A percentile compares a stretch with the other conserved stretches of the same genome.
Evolutionary conservation across 192 early-diverging fungal species (phyloP).

Genomic region (Backusella psychrophila): DNA sequence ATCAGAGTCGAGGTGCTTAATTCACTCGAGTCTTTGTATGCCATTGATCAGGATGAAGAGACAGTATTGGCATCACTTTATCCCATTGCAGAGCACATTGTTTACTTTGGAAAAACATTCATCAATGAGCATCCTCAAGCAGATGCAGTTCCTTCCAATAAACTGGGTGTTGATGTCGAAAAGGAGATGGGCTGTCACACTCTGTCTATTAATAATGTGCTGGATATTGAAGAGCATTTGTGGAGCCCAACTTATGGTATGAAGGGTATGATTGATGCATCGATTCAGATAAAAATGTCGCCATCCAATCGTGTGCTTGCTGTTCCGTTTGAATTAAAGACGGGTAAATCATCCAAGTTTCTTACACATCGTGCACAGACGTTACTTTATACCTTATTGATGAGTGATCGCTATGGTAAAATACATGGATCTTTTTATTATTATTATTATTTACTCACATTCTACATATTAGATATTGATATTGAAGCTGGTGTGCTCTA

Average conservation of each 20-base stretch:
- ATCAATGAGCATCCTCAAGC: neutral
- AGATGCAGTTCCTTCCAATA: neutral
- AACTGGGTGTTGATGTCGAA: neutral
- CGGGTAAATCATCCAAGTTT: constrained; percentile 59
- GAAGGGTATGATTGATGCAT: constrained; percentile 90
- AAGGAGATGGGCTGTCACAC: neutral
- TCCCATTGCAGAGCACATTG: constrained; percentile 9
- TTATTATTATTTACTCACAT: constrained; percentile 11
- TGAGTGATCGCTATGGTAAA: constrained; percentile 81
- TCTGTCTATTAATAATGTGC: constrained; percentile 60
- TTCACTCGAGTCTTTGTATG: constrained; percentile 69
- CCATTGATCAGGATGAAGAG: constrained; percentile 61
- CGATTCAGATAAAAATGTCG: constrained; percentile 46
- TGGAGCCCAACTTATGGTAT: constrained; percentile 93
- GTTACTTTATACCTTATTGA: constrained; percentile 77
- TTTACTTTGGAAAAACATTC: constrained; percentile 2
- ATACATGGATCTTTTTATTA: neutral
- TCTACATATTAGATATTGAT: constrained; percentile 52
- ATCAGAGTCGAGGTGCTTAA: constrained; percentile 51
- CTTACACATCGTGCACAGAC: constrained; percentile 81
- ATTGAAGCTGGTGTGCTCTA: constrained; percentile 70
- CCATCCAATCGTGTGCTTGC: constrained; percentile 34
- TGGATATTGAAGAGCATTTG: constrained; percentile 89
- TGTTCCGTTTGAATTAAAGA: constrained; percentile 88
- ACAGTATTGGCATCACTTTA: constrained; percentile 30